Conservation (phyloP, 2,329 filamentous ascomycete genomes). For the Lecanicillium sp. region DNA sequence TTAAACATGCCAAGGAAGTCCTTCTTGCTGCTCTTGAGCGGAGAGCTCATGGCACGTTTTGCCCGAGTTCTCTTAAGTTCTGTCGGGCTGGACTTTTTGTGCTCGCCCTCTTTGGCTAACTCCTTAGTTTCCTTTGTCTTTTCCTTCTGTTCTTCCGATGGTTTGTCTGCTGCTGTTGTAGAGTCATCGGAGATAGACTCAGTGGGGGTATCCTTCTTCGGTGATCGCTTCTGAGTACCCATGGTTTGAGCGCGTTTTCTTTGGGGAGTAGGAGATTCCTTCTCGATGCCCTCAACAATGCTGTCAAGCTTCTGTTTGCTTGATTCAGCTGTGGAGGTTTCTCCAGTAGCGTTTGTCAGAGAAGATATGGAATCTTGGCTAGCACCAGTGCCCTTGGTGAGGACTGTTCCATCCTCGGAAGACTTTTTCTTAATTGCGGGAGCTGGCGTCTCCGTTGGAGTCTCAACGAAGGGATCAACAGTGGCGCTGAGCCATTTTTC, state of each 20-base stretch:
- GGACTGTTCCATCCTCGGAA: not conserved
- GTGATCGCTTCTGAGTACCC: not conserved
- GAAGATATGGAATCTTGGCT: not conserved
- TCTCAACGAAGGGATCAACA: constrained; percentile 55
- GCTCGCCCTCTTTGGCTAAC: constrained; percentile 18
- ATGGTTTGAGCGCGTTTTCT: constrained; percentile 4
- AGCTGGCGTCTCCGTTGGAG: constrained; percentile 13
- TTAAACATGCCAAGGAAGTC: constrained; percentile 53
- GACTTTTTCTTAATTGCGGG: constrained; percentile 4
- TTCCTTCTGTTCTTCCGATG: constrained; percentile 9
- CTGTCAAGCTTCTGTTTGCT: not conserved
- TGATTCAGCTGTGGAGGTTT: not conserved
- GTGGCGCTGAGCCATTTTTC: constrained; percentile 60
- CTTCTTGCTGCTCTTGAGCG: constrained; percentile 42
- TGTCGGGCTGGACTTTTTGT: constrained; percentile 26
- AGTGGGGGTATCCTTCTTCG: not conserved
- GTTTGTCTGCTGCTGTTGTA: not conserved
- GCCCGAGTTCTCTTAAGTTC: constrained; percentile 52
- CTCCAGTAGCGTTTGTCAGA: not conserved
- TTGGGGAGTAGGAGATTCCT: constrained; percentile 3
- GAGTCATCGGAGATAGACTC: not conserved
- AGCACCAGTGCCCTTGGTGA: not conserved
- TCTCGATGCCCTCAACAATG: not conserved
- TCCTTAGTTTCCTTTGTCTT: not conserved
- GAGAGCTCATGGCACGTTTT: constrained; percentile 44